Conservation (phyloP, 2,329 filamentous ascomycete genomes). For the Penicillium frequentans region DNA sequence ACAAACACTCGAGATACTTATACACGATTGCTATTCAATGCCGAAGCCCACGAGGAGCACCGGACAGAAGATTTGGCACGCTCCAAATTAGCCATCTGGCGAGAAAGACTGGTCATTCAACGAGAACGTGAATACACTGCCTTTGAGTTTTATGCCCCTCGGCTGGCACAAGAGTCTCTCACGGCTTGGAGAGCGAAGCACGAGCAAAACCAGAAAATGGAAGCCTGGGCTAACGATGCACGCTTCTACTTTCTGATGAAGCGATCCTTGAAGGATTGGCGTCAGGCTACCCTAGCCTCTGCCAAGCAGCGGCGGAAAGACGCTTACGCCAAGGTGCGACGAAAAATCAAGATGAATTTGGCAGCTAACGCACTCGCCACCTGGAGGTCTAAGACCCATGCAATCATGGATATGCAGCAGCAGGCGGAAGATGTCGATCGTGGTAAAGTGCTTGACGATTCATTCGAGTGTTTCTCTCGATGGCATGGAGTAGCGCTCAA, state of each 20-base stretch:
- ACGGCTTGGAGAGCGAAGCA: conserved; percentile 38
- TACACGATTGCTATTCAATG: conserved; percentile 37
- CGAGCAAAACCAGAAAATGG: conserved; percentile 48
- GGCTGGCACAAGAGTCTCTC: conserved; percentile 42
- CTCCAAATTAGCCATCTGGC: conserved; percentile 39
- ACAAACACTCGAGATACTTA: conserved; percentile 40
- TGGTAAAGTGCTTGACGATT: conserved; percentile 34
- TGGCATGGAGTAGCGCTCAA: conserved; percentile 46
- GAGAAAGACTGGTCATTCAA: conserved; percentile 37
- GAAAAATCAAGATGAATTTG: conserved; percentile 55
- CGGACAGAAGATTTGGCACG: conserved; percentile 35
- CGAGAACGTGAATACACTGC: conserved; percentile 43
- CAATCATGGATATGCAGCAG: conserved; percentile 37
- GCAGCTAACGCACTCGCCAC: conserved; percentile 44
- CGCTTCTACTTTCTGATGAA: conserved; percentile 57
- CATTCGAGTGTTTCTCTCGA: conserved; percentile 37
- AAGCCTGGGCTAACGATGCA: conserved; percentile 56
- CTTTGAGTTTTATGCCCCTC: conserved; percentile 45
- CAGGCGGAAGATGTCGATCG: conserved; percentile 41
- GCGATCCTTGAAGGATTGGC: conserved; percentile 53
- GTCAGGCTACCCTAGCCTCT: conserved; percentile 49
- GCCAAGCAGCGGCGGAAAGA: conserved; percentile 55
- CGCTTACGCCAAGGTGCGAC: conserved; percentile 55
- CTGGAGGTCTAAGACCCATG: conserved; percentile 38
- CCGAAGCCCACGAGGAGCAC: conserved; percentile 35